Percentiles rank a stretch among this genome's conserved stretches.
Conservation (phyloP, 371 early-diverging fungal genomes). For the Syncephalastrum sp. region DNA sequence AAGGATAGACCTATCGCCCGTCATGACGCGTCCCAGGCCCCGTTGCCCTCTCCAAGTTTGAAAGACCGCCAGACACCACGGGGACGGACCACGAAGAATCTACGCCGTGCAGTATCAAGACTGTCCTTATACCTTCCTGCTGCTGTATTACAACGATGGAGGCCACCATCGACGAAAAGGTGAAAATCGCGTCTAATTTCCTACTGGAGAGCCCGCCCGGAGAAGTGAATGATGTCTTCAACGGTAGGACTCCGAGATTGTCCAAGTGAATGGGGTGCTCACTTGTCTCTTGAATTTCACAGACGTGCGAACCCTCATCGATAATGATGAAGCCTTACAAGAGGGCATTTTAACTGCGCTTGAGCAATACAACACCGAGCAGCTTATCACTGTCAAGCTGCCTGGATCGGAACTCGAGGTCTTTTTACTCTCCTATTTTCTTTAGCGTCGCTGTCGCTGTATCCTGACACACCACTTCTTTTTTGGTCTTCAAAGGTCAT, state of each 20-base stretch:
- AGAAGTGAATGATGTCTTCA: slow-evolving; percentile 94
- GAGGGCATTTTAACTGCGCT: slow-evolving; percentile 70
- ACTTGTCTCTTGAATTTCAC: slow-evolving; percentile 4
- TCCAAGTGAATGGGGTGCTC: not conserved
- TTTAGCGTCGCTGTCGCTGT: not conserved
- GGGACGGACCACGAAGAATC: no score
- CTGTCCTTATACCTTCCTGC: no score
- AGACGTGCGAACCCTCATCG: slow-evolving; percentile 88
- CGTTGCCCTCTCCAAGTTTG: no score
- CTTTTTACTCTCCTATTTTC: slow-evolving; percentile 4
- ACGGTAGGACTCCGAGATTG: slow-evolving; percentile 56
- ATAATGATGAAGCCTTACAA: slow-evolving; percentile 78
- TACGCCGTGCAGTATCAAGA: no score
- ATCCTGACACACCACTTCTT: not conserved
- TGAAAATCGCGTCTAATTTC: slow-evolving; percentile 81
- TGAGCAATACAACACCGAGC: slow-evolving; percentile 83
- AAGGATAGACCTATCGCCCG: no score
- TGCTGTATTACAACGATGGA: slow-evolving; percentile 7
- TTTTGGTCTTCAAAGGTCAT: slow-evolving; percentile 58
- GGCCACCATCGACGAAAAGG: slow-evolving; percentile 55
- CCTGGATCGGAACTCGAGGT: slow-evolving; percentile 69
- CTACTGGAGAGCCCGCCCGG: slow-evolving; percentile 91
- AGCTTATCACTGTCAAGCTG: slow-evolving; percentile 68
- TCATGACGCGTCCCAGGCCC: no score
- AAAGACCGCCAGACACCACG: no score